A percentile compares a stretch with the other conserved stretches of the same genome.
Evolutionary conservation across 169 alveolate genomes (phyloP).

Genomic region (Cryptosporidium sp.): DNA sequence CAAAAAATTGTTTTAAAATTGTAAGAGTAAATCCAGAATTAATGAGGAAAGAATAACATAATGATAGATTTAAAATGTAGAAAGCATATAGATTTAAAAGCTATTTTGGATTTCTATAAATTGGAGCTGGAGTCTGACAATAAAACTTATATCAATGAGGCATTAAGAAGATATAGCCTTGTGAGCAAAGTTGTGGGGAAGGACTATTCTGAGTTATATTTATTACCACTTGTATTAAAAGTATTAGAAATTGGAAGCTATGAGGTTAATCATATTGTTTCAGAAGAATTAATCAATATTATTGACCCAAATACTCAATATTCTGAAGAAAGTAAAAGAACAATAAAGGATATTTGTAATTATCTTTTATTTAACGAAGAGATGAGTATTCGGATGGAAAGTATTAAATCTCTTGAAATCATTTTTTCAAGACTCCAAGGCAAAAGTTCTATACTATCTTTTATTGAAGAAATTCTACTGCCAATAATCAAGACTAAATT

Average conservation of each 20-base stretch:
- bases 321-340: conserved; percentile 15
- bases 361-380: conserved; percentile 53
- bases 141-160: conserved; percentile 49
- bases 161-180: conserved; percentile 64
- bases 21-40: neutral
- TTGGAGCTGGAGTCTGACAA: conserved; percentile 67
- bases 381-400: conserved; percentile 49
- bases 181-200: conserved; percentile 74
- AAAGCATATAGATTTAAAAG: conserved; percentile 40
- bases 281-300: conserved; percentile 61
- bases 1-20: conserved; percentile 1
- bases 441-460: neutral
- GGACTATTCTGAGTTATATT: conserved; percentile 29
- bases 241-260: conserved; percentile 40
- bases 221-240: conserved; percentile 49
- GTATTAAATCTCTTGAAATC: conserved; percentile 31
- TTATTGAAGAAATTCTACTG: conserved; percentile 36
- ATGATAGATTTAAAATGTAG: conserved; percentile 31
- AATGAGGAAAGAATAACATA: conserved; percentile 11
- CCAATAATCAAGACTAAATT: conserved; percentile 41
- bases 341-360: conserved; percentile 9
- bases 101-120: conserved; percentile 62
- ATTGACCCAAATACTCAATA: conserved; percentile 46
- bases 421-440: conserved; percentile 23
- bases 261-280: conserved; percentile 40